Base-by-base conservation (phyloP, 2,329 filamentous ascomycete genomes). In the Diaporthe vaccinii region DNA sequence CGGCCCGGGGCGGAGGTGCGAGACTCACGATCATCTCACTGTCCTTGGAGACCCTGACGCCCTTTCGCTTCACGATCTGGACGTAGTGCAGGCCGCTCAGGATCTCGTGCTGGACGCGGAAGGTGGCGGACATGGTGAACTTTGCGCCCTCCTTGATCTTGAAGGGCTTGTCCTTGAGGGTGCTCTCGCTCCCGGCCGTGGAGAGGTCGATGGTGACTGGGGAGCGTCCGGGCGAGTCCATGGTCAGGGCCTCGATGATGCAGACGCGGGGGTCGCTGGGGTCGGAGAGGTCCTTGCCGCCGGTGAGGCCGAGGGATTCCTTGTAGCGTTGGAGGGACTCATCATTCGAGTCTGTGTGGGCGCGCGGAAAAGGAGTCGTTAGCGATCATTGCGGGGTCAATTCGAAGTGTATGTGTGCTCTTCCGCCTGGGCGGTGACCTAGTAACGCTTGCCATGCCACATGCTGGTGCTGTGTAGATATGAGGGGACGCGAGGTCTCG, bases 311-410 rank as follows among this genome's bases (percentile, higher is more conserved):
- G 77, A 99, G 93, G 17, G 96, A 98, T 82, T 96, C 91, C 89
- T 99, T 99, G 94, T 98, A 99, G 82, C 96, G 94, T 87, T 97
- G 94, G 81, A 99, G 93, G 77, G 96, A 97, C 86, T 98, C 96
- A 84, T 99, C 97, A 81, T 94, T 87, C 79, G 89, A 88, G 81
- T 92, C 89, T 93, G 65, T 25, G 25, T 15, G 25, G 41, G 36
- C 39, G 36, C 22, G 28, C 15, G 44, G 49, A n/a, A 61, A 59
- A 39, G 25, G 36, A 39, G 55, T 15, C 15, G 46, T 65, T 51
- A 65, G 57, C 51, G 31, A 69, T 74, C 41, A 41, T 67, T 36
- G 53, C 15, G 22, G 68, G 53, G 51, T 61, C 62, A 69, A 53
- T 20, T 69, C 14, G 14, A 4, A 55, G 25, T 41, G 25, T 28